Percentiles rank a stretch among this genome's conserved stretches.
Evolutionary conservation across 352 stramenopile genomes (phyloP).

Genomic region (Pythium utonaiense): DNA sequence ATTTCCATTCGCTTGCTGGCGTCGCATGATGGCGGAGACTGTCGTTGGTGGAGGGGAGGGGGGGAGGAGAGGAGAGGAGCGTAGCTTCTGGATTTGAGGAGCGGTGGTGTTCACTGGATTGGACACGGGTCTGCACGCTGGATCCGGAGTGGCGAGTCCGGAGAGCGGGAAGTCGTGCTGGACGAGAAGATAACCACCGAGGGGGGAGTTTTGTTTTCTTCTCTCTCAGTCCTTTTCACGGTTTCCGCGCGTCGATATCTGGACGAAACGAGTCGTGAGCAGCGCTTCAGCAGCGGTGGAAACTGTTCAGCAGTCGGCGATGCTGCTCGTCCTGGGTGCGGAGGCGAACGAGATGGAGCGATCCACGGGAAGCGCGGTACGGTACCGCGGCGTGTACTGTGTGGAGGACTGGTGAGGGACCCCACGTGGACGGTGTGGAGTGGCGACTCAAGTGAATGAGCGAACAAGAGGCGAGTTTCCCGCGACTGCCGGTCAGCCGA

Average conservation of each 20-base stretch:
- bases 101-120: background rate
- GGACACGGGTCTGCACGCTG: constrained; percentile 1
- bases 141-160: background rate
- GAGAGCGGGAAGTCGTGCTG: background rate
- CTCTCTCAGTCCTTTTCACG: background rate
- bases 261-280: background rate
- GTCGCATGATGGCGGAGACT: constrained; percentile 9
- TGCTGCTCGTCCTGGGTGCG: background rate
- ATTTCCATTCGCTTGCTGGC: constrained; percentile 16
- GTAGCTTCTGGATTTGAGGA: constrained; percentile 4
- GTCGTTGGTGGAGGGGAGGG: background rate
- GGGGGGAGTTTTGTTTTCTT: background rate
- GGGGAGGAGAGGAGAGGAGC: too few species aligned
- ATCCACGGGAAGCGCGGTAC: background rate
- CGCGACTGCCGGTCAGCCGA: background rate
- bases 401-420: background rate
- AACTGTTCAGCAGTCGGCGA: background rate
- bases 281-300: background rate
- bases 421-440: background rate
- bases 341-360: background rate
- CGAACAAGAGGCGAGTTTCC: constrained; percentile 1
- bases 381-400: too few species aligned
- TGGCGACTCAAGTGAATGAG: background rate
- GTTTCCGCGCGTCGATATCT: constrained; percentile 3
- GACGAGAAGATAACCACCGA: too few species aligned